Evolutionary conservation across 2,329 filamentous ascomycete genomes (phyloP).

Genomic region (Pseudopithomyces chartarum): DNA sequence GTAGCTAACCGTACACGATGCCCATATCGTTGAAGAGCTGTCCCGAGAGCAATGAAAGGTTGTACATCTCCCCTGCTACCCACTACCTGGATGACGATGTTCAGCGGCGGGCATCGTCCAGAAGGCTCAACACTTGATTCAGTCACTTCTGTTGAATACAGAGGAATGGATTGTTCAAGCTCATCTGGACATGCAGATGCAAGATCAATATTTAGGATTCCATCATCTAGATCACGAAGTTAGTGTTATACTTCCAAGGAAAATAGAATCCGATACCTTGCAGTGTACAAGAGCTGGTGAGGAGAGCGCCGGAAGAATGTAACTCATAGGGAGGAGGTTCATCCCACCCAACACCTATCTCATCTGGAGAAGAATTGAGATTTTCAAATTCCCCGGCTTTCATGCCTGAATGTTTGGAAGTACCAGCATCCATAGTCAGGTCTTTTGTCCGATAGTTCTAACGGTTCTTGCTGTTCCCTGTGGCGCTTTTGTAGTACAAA

Average conservation of each 20-base stretch:
- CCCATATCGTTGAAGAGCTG: slow-evolving; percentile 42
- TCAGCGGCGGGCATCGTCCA: slow-evolving; percentile 35
- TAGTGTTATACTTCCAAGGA: not conserved
- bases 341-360: not conserved
- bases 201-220: slow-evolving; percentile 32
- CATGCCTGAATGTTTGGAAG: too few relatives aligned
- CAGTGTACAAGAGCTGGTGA: not conserved
- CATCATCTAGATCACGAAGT: slow-evolving; percentile 19
- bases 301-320: not conserved
- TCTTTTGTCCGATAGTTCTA: too few relatives aligned
- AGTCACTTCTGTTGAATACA: not conserved
- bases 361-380: not conserved
- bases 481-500: too few relatives aligned
- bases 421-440: too few relatives aligned
- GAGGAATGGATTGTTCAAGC: not conserved
- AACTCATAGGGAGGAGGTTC: not conserved
- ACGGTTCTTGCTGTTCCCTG: too few relatives aligned
- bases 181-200: slow-evolving; percentile 23
- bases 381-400: too few relatives aligned
- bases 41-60: slow-evolving; percentile 63
- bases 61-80: slow-evolving; percentile 62
- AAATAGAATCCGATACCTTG: not conserved
- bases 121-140: not conserved
- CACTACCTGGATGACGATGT: slow-evolving; percentile 62
- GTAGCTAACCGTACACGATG: slow-evolving; percentile 34